phyloP scores from a whole-genome alignment of 1,284 basidiomycete genomes.

The Blastosporella zonata region DNA sequence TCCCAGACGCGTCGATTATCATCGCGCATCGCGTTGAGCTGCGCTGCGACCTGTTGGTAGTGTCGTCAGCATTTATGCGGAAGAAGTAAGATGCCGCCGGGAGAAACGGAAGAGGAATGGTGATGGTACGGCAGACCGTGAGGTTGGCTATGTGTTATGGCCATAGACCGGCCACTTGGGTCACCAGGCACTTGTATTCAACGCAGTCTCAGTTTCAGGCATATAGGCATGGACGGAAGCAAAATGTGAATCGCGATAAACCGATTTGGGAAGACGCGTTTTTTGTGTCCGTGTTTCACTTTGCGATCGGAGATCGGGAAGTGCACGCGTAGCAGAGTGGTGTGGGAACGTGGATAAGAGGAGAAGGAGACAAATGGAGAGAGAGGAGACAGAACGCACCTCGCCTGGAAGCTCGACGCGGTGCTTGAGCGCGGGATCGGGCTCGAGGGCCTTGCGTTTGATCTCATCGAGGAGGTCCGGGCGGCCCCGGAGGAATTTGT shows the following conservation, averaged over 20 bases:
- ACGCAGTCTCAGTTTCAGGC: too few species aligned
- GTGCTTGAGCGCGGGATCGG: conserved; percentile 62
- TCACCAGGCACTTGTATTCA: too few species aligned
- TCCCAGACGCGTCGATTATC: conserved; percentile 61
- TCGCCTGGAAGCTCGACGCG: conserved; percentile 77
- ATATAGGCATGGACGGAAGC: too few species aligned
- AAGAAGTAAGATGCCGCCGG: neutral
- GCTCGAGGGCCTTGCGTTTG: conserved; percentile 80
- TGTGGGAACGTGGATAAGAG: neutral
- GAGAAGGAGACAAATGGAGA: neutral
- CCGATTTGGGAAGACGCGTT: too few species aligned
- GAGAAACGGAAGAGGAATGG: too few species aligned
- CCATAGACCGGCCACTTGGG: too few species aligned
- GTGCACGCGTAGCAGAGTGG: too few species aligned
- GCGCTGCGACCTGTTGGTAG: conserved; percentile 49
- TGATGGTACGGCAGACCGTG: too few species aligned
- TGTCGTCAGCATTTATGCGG: conserved; percentile 14
- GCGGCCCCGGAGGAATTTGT: conserved; percentile 80
- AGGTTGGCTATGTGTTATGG: too few species aligned
- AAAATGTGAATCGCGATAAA: too few species aligned
- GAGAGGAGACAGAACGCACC: conserved; percentile 32
- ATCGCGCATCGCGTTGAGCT: conserved; percentile 64
- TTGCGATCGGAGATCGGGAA: neutral
- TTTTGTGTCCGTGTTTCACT: too few species aligned
- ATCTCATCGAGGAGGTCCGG: conserved; percentile 83